A percentile compares a stretch with the other conserved stretches of the same genome.
Conservation (phyloP, 495 filamentous ascomycete species). For the Penicillium robsamsonii region DNA sequence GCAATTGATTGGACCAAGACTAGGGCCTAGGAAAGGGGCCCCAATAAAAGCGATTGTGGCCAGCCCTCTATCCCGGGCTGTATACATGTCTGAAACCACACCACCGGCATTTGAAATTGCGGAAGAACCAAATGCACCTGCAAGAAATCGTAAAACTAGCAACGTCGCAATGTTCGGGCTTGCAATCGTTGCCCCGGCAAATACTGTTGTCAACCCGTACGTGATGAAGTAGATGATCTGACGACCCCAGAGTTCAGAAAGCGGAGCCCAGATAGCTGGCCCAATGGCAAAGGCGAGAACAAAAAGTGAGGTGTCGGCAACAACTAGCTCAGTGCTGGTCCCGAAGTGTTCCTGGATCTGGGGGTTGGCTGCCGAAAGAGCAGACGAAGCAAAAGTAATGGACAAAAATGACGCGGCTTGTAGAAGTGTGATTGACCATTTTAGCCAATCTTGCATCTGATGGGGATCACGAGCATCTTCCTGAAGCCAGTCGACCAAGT, state of each 20-base stretch:
- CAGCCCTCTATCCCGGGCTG: constrained; percentile 51
- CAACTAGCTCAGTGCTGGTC: constrained; percentile 32
- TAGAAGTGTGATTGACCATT: constrained; percentile 59
- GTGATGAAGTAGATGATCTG: constrained; percentile 42
- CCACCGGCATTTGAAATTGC: constrained; percentile 59
- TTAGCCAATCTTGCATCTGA: constrained; percentile 48
- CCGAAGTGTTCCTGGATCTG: constrained; percentile 53
- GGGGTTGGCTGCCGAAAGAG: constrained; percentile 58
- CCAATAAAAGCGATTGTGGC: constrained; percentile 55
- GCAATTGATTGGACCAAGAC: constrained; percentile 48
- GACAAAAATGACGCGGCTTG: constrained; percentile 59
- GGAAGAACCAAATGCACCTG: constrained; percentile 60
- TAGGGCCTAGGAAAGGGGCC: constrained; percentile 59
- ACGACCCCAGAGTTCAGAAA: constrained; percentile 72
- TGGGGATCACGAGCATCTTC: constrained; percentile 60
- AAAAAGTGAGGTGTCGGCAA: constrained; percentile 45
- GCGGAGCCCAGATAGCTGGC: constrained; percentile 54
- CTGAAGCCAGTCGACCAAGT: constrained; percentile 61
- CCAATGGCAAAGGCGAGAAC: constrained; percentile 47
- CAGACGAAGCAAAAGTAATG: constrained; percentile 64
- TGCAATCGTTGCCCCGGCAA: constrained; percentile 43
- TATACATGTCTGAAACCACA: constrained; percentile 61
- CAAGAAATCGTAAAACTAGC: constrained; percentile 46
- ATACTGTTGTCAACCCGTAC: constrained; percentile 24
- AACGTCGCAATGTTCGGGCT: constrained; percentile 8